Evolutionary conservation across 768 basidiomycete species (phyloP).

Genomic region (Daedaleopsis sinensis): DNA sequence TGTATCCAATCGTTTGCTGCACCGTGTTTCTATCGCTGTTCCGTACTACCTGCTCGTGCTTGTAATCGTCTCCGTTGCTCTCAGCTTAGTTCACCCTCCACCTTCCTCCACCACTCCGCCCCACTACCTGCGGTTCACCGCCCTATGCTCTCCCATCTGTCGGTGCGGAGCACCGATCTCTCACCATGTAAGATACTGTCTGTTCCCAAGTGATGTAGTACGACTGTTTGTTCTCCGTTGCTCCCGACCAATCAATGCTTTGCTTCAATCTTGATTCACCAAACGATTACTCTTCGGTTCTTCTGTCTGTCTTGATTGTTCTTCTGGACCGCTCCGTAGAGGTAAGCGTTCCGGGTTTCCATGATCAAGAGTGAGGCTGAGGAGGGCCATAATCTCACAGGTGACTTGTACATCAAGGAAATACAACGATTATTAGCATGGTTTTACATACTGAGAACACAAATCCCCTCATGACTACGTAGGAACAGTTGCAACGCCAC

Average conservation of each 20-base stretch:
- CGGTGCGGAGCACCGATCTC: not conserved
- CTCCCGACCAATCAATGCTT: not conserved
- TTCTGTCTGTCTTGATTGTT: not conserved
- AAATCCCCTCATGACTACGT: not conserved
- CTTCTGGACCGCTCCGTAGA: not conserved
- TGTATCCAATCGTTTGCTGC: not conserved
- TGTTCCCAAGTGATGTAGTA: not conserved
- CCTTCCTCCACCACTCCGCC: not conserved
- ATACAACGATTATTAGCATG: not conserved
- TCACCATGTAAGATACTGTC: not conserved
- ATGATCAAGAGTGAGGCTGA: not conserved
- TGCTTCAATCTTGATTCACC: not conserved
- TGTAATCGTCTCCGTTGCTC: not conserved
- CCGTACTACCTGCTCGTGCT: not conserved
- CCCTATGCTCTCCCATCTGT: not conserved
- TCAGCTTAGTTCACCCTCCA: not conserved
- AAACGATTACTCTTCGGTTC: not conserved
- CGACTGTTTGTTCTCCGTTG: not conserved
- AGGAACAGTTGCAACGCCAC: no score
- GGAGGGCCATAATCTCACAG: not conserved
- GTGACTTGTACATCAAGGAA: not conserved
- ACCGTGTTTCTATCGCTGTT: not conserved
- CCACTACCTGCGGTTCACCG: not conserved
- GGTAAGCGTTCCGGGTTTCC: not conserved
- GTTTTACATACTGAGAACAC: conserved; percentile 1